These are phyloP conservation scores for Kwoniella newhampshirensis DNA, from an alignment of 768 basidiomycete species.

Conservation along the genomic window DNA sequence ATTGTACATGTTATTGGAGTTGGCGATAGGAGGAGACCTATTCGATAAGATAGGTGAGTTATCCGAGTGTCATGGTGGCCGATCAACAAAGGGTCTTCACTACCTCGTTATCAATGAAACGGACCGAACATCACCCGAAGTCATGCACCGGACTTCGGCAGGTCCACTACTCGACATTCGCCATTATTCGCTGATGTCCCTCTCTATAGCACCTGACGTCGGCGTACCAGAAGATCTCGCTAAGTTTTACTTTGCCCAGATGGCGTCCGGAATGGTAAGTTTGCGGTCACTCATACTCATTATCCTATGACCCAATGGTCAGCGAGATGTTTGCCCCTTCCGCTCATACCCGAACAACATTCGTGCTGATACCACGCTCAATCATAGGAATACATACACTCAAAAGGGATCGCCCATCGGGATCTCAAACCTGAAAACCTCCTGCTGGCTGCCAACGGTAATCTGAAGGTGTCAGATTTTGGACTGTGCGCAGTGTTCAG, in stretches of 20 bases:
- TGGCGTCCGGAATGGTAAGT: slow-evolving; percentile 77
- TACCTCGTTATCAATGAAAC: background rate
- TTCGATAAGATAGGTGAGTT: slow-evolving; percentile 95
- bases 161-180: too few species aligned
- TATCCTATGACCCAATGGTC: background rate
- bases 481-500: slow-evolving; percentile 87
- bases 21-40: slow-evolving; percentile 89
- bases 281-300: background rate
- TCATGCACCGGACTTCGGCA: too few species aligned
- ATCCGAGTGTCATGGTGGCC: background rate
- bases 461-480: slow-evolving; percentile 92
- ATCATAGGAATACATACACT: slow-evolving; percentile 76
- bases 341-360: background rate
- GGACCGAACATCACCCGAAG: too few species aligned
- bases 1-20: slow-evolving; percentile 87
- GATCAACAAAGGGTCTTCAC: too few species aligned
- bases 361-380: background rate
- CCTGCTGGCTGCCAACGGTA: slow-evolving; percentile 75
- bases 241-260: slow-evolving; percentile 84
- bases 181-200: background rate
- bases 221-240: slow-evolving; percentile 84
- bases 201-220: slow-evolving; percentile 72
- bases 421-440: slow-evolving; percentile 97
- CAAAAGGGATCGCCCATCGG: slow-evolving; percentile 87
- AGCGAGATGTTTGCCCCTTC: background rate